Conservation (phyloP, 192 early-diverging fungal genomes). For the Coemansia asiatica region DNA sequence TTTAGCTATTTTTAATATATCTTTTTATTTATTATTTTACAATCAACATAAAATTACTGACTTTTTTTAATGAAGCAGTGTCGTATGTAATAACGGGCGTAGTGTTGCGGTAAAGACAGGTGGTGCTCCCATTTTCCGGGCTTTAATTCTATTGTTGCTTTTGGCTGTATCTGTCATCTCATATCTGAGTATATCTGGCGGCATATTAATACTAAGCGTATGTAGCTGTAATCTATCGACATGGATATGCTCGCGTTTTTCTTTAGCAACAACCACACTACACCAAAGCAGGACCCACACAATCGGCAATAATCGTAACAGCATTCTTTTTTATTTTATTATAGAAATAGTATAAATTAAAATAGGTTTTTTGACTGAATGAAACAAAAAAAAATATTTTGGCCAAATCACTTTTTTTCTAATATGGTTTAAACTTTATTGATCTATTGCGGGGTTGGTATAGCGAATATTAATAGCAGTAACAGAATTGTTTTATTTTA, state of each 20-base stretch:
- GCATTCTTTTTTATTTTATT: neutral
- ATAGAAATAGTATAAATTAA: no score
- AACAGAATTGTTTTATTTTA: no score
- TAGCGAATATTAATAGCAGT: no score
- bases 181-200: neutral
- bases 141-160: slow-evolving; percentile 13
- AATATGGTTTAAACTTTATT: no score
- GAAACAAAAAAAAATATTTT: no score
- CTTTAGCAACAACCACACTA: neutral
- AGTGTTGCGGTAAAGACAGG: slow-evolving; percentile 26
- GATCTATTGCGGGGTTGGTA: no score
- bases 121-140: slow-evolving; percentile 42
- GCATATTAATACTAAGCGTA: slow-evolving; percentile 15
- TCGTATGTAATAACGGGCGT: slow-evolving; percentile 16
- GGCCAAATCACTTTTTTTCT: no score
- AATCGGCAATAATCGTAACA: neutral
- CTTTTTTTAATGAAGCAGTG: neutral
- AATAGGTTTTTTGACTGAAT: no score
- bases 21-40: neutral
- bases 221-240: slow-evolving; percentile 24
- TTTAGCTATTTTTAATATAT: no score
- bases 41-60: neutral
- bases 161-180: neutral
- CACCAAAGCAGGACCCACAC: neutral
- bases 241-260: slow-evolving; percentile 15